Evolutionary conservation across 2,329 filamentous ascomycete genomes (phyloP).

Genomic region (Talaromyces verruculosus): DNA sequence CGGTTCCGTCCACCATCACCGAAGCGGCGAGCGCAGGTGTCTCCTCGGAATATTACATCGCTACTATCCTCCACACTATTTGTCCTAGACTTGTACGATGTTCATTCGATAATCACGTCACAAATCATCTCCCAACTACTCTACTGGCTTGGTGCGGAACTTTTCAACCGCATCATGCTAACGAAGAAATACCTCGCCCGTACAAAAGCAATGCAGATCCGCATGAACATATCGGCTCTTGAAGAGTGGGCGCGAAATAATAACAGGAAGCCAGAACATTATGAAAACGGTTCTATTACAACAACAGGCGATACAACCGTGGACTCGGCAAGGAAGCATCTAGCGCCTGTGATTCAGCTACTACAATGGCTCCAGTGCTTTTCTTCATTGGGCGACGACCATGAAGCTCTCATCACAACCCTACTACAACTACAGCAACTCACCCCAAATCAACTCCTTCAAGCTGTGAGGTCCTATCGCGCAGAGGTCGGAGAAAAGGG

Average conservation of each 20-base stretch:
- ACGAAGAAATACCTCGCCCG: conserved; percentile 91
- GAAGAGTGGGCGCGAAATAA: conserved; percentile 96
- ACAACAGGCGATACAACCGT: conserved; percentile 83
- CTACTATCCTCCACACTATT: conserved; percentile 93
- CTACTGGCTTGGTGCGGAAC: conserved; percentile 93
- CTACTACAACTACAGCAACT: conserved; percentile 83
- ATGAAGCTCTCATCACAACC: conserved; percentile 84
- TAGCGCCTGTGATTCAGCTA: conserved; percentile 87
- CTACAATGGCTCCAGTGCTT: conserved; percentile 98
- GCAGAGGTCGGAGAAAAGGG: conserved; percentile 94
- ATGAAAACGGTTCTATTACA: conserved; percentile 84
- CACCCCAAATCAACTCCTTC: conserved; percentile 83
- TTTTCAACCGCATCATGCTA: conserved; percentile 97
- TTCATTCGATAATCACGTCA: conserved; percentile 91
- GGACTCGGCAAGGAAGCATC: conserved; percentile 77
- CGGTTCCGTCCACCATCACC: conserved; percentile 89
- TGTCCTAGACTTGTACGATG: conserved; percentile 96
- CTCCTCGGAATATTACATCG: conserved; percentile 92
- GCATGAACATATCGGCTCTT: conserved; percentile 93
- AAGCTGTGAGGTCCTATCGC: conserved; percentile 88
- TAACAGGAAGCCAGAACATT: conserved; percentile 92
- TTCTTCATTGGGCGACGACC: conserved; percentile 85
- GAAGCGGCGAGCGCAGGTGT: conserved; percentile 85
- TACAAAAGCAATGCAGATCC: conserved; percentile 99
- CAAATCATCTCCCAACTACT: conserved; percentile 90